Conservation (phyloP, 2,329 filamentous ascomycete species). For the Tolypocladium tropicale region DNA sequence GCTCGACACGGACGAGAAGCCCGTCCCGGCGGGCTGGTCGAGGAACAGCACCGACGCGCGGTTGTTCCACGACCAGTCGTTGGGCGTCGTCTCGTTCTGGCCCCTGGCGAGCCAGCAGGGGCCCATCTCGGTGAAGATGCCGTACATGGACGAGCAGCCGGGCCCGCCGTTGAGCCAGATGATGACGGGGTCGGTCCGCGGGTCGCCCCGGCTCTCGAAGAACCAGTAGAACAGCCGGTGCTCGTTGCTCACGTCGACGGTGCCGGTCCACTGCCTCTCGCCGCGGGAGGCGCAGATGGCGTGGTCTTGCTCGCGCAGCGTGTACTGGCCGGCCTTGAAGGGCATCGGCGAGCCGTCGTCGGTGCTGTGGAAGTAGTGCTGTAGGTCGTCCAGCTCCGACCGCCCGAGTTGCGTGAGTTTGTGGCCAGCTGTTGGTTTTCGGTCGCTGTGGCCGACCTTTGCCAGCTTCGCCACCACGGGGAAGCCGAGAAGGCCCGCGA, state of each 20-base stretch:
- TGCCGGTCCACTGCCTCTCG: conserved; percentile 5
- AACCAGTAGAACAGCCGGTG: conserved; percentile 12
- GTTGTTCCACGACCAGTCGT: conserved; percentile 52
- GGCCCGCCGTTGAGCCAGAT: conserved; percentile 52
- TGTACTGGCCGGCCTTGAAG: background rate
- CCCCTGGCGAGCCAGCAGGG: conserved; percentile 41
- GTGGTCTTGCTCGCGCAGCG: background rate
- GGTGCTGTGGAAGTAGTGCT: background rate
- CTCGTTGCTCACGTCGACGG: conserved; percentile 3
- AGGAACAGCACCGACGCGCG: conserved; percentile 23
- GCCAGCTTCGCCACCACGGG: background rate
- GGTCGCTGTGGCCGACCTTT: background rate
- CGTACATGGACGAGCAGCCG: conserved; percentile 41
- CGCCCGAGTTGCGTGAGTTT: background rate
- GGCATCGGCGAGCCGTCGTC: background rate
- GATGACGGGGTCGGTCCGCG: conserved; percentile 27
- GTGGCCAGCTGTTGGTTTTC: background rate
- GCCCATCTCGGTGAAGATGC: conserved; percentile 42
- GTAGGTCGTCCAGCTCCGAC: background rate
- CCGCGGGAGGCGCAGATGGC: background rate
- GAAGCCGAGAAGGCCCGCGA: background rate
- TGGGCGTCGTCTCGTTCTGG: conserved; percentile 35
- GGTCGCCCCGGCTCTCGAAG: conserved; percentile 17
- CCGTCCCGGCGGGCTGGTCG: conserved; percentile 13
- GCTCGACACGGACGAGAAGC: conserved; percentile 25